Conservation (phyloP, 139 green algal genomes). For the Zygnema circumcarinatum region DNA sequence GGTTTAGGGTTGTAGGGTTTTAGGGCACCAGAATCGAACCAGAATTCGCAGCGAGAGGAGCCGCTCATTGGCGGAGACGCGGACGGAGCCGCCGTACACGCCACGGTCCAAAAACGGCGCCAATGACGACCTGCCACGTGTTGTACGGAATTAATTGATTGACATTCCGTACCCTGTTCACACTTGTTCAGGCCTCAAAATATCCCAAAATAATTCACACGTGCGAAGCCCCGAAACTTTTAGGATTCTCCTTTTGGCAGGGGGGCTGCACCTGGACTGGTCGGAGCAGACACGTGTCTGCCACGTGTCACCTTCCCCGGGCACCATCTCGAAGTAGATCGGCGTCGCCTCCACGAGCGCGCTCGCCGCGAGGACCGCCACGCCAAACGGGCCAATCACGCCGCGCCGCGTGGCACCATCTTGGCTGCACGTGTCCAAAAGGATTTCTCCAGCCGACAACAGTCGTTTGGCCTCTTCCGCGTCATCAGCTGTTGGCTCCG, state of each 20-base stretch:
- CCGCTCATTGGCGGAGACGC: neutral
- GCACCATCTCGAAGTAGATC: constrained; percentile 48
- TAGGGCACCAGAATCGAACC: neutral
- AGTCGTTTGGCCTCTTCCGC: neutral
- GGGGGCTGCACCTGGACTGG: constrained; percentile 21
- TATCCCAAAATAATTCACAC: no score
- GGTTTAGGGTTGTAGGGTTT: no score
- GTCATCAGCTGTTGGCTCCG: neutral
- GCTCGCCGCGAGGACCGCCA: constrained; percentile 5
- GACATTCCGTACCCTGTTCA: neutral
- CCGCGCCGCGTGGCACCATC: neutral
- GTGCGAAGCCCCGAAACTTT: no score
- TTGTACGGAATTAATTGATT: no score
- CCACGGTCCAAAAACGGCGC: neutral
- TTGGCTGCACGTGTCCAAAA: neutral
- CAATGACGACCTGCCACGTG: constrained; percentile 12
- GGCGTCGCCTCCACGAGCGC: constrained; percentile 17
- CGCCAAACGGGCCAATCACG: constrained; percentile 42
- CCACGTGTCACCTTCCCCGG: neutral
- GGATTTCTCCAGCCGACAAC: neutral
- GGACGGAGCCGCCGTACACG: neutral
- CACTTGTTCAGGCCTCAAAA: no score
- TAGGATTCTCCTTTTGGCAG: no score
- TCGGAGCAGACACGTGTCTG: constrained; percentile 31
- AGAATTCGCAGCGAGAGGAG: constrained; percentile 18